Evolutionary conservation across 2,329 filamentous ascomycete genomes (phyloP), one percentile per base, ranked within the genome.

Genomic region (Paecilomyces sp.): DNA sequence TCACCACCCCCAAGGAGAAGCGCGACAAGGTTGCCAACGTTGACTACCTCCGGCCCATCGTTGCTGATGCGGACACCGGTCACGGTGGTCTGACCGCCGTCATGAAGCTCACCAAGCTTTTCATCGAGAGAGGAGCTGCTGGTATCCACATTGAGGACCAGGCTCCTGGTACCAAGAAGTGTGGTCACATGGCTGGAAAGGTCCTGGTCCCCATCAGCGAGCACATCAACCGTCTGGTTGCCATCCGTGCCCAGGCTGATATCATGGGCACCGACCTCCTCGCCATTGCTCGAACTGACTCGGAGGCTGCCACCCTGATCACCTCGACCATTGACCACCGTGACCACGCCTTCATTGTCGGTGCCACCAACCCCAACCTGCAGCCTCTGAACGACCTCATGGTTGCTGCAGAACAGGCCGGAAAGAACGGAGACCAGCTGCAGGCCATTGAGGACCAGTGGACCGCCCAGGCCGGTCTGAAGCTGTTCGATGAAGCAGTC

Each of bases 71-170:
- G 56, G 94, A 99, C 74, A 99, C 94, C 51, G 94, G 94, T 64
- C 94, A 97, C 75, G 94, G 94, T 71, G 94, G 94, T 71, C 83
- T 99, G 63, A 97, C 94, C n/a, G 94, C 94, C 59, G 89, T 97
- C 69, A 97, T 99, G 94, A 99, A 97, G 84, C 86, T 99, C 68
- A 97, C 94, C 65, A 97, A 97, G 83, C 85, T 97, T 60, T 97
- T 99, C 76, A 80, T 97, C 65, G 94, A 99, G 81, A 92, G 92
- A 77, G 94, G 94, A 68, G 94, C 94, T 54, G 94, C 94, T 51
- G 94, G 94, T 66, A 97, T 99, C 71, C 94, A 99, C 79, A 97
- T 99, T 68, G 94, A 99, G 79, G 94, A 99, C 75, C 94, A 97
- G 79, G 93, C 94, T 3, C 93, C 94, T 2, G 94, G 94, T 58